phyloP scores from a whole-genome alignment of 768 basidiomycete species.

The Phylloporus sp. region DNA sequence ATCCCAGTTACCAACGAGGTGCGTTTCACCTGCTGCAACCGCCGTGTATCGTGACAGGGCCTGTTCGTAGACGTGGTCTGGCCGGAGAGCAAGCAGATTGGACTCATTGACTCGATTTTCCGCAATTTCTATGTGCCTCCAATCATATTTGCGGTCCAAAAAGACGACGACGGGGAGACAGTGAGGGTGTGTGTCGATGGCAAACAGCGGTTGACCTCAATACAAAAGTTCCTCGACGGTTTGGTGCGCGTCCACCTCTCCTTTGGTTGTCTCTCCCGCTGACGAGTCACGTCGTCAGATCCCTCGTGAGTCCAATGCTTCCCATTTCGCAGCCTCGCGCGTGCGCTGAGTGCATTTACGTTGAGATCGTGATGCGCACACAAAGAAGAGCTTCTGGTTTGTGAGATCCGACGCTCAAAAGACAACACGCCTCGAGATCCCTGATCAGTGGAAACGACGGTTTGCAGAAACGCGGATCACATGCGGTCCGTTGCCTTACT shows the following conservation, averaged over 20 bases:
- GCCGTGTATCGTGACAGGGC: background rate
- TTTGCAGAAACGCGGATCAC: slow-evolving; percentile 60
- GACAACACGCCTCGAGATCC: slow-evolving; percentile 47
- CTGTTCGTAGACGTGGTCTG: slow-evolving; percentile 64
- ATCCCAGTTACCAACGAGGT: slow-evolving; percentile 75
- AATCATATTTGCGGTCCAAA: slow-evolving; percentile 43
- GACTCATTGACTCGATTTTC: slow-evolving; percentile 48
- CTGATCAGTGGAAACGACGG: slow-evolving; percentile 44
- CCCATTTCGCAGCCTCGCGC: slow-evolving; percentile 1
- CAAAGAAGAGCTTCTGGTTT: slow-evolving; percentile 63
- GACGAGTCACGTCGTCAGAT: slow-evolving; percentile 36
- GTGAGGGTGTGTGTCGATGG: slow-evolving; percentile 49
- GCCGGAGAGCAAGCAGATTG: slow-evolving; percentile 62
- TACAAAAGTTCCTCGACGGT: slow-evolving; percentile 47
- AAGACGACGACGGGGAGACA: slow-evolving; percentile 39
- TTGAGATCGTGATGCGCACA: slow-evolving; percentile 52
- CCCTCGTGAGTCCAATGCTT: slow-evolving; percentile 41
- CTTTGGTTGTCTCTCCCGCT: background rate
- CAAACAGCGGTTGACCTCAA: slow-evolving; percentile 49
- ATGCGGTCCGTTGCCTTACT: slow-evolving; percentile 47
- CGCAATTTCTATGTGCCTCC: slow-evolving; percentile 54
- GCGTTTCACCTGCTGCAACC: slow-evolving; percentile 5
- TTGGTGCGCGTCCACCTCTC: slow-evolving; percentile 25
- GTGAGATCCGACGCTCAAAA: slow-evolving; percentile 47
- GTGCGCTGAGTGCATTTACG: slow-evolving; percentile 12